A percentile compares a stretch with the other conserved stretches of the same genome.
phyloP scores from a whole-genome alignment of 371 early-diverging fungal species.

The Conidiobolus incongruus region DNA sequence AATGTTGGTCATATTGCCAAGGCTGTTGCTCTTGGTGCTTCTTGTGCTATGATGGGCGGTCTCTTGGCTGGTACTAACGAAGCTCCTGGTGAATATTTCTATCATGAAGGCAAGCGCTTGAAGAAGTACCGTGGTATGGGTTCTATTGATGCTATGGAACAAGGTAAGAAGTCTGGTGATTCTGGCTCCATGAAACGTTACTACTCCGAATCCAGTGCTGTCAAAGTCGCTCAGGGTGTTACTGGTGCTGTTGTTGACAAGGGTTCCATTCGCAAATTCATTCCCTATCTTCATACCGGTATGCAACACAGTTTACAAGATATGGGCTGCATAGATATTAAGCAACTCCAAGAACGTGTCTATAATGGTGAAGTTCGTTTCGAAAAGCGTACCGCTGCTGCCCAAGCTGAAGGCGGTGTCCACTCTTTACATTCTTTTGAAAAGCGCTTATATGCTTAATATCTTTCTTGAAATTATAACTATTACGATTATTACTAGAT shows the following conservation, averaged over 20 bases:
- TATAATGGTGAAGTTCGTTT: conserved; percentile 57
- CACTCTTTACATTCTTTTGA: conserved; percentile 56
- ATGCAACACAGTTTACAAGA: conserved; percentile 94
- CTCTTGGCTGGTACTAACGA: conserved; percentile 87
- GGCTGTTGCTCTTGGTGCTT: conserved; percentile 83
- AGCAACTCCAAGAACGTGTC: conserved; percentile 38
- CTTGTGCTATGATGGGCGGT: conserved; percentile 94
- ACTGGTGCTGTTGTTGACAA: conserved; percentile 90
- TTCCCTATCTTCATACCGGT: conserved; percentile 76
- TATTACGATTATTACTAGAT: too few relatives aligned
- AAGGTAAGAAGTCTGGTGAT: conserved; percentile 10
- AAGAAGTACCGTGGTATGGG: conserved; percentile 98
- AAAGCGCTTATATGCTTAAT: conserved; percentile 9
- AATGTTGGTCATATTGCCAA: conserved; percentile 95
- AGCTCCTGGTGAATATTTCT: conserved; percentile 93
- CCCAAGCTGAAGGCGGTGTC: conserved; percentile 92
- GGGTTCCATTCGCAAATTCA: conserved; percentile 80
- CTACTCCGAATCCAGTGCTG: conserved; percentile 79
- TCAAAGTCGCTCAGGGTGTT: conserved; percentile 98
- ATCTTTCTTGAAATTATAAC: too few relatives aligned
- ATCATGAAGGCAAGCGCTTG: conserved; percentile 87
- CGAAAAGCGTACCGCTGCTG: conserved; percentile 81
- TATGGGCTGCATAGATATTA: conserved; percentile 55
- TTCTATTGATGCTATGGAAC: conserved; percentile 86
- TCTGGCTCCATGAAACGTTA: conserved; percentile 83